Conservation (phyloP, 306 rosid species). For the Quercus variabilis region DNA sequence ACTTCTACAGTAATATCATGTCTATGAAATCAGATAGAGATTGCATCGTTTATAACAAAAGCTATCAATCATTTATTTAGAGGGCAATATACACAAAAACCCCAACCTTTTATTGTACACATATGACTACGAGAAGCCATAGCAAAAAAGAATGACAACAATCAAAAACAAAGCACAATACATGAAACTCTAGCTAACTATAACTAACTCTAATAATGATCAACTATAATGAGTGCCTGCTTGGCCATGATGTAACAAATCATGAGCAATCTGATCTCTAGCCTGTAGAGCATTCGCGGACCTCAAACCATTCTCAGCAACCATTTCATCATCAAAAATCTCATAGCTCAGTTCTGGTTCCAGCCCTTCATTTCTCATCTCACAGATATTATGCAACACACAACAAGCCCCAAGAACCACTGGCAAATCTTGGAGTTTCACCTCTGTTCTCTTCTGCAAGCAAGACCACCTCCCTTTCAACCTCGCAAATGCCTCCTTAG, state of each 20-base stretch:
- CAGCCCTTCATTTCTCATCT: conserved; percentile 56
- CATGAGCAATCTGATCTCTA: conserved; percentile 71
- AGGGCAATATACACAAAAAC: conserved; percentile 1
- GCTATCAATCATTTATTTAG: conserved; percentile 12
- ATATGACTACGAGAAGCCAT: conserved; percentile 21
- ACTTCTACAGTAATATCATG: no score
- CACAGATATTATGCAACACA: conserved; percentile 79
- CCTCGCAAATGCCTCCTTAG: conserved; percentile 63
- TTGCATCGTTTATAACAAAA: not conserved
- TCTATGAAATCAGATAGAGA: not conserved
- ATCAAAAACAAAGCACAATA: not conserved
- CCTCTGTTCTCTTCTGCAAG: conserved; percentile 81
- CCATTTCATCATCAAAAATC: conserved; percentile 68
- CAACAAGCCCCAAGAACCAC: conserved; percentile 84
- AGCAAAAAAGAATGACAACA: conserved; percentile 37
- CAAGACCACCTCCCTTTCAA: conserved; percentile 84
- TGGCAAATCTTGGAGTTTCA: conserved; percentile 77
- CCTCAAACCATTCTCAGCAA: conserved; percentile 38
- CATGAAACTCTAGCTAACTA: not conserved
- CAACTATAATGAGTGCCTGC: conserved; percentile 38
- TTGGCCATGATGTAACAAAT: conserved; percentile 69
- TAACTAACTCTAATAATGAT: conserved; percentile 13
- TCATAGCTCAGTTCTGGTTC: conserved; percentile 37
- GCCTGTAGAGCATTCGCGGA: conserved; percentile 43
- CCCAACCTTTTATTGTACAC: conserved; percentile 14